Percentiles rank a stretch among this genome's conserved stretches.
These are phyloP conservation scores for Trametes maxima DNA, from an alignment of 768 basidiomycete species.

Conservation along the genomic window DNA sequence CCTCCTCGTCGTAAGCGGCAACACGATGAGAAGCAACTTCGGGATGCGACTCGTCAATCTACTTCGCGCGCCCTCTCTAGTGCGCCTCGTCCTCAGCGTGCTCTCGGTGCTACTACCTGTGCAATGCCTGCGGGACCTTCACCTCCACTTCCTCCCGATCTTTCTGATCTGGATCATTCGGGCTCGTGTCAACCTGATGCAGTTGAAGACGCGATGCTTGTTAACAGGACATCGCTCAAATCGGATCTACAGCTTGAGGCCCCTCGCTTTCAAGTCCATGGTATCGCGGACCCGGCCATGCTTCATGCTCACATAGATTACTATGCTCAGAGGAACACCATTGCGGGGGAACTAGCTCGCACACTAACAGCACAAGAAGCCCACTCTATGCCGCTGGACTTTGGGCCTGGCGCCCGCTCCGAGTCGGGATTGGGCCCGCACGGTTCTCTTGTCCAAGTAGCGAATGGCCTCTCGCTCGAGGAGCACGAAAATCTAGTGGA, in stretches of 20 bases:
- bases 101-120: not conserved
- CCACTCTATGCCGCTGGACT: not conserved
- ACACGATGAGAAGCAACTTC: not conserved
- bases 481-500: not conserved
- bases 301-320: not conserved
- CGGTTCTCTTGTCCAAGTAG: not conserved
- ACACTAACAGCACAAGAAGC: not conserved
- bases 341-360: not conserved
- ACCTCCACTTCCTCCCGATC: not conserved
- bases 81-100: not conserved
- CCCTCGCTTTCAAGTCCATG: not conserved
- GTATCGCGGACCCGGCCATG: not conserved
- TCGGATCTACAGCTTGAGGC: not conserved
- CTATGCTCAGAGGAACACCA: not conserved
- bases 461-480: not conserved
- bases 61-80: not conserved
- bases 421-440: no score
- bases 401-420: no score
- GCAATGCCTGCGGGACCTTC: not conserved
- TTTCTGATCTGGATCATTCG: not conserved
- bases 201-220: not conserved
- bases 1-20: not conserved
- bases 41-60: not conserved
- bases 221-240: not conserved
- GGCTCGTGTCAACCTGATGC: not conserved